Conservation (phyloP, 2,329 filamentous ascomycete genomes). For the Arthrinium puccinioides region DNA sequence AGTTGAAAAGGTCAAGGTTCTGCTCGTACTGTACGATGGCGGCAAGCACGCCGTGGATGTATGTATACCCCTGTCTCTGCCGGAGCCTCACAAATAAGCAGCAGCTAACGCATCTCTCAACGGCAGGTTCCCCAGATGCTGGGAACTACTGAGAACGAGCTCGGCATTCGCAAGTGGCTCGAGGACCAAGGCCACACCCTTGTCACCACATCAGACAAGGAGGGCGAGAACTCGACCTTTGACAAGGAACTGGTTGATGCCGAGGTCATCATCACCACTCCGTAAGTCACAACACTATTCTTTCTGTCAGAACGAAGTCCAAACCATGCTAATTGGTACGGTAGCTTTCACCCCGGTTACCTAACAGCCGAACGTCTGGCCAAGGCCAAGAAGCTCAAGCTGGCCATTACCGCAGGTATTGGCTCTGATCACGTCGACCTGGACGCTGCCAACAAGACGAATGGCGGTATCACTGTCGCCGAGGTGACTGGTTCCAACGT, state of each 20-base stretch:
- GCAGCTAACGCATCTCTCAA: constrained; percentile 11
- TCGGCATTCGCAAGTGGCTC: constrained; percentile 94
- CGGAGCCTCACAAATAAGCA: constrained; percentile 9
- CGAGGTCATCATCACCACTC: constrained; percentile 98
- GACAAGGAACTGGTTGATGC: constrained; percentile 94
- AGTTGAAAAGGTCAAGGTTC: constrained; percentile 79
- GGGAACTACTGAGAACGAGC: constrained; percentile 96
- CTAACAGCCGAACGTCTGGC: constrained; percentile 92
- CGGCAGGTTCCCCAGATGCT: constrained; percentile 68
- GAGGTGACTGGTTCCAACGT: constrained; percentile 99
- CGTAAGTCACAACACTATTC: constrained; percentile 45
- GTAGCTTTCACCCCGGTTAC: constrained; percentile 97
- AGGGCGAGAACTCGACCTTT: constrained; percentile 85
- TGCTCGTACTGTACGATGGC: constrained; percentile 90
- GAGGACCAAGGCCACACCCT: constrained; percentile 95
- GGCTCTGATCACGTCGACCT: constrained; percentile 98
- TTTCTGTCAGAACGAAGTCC: neutral
- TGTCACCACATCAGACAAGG: constrained; percentile 96
- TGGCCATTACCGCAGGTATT: constrained; percentile 94
- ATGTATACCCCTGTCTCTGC: constrained; percentile 19
- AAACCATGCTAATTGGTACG: constrained; percentile 2
- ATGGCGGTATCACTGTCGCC: constrained; percentile 92
- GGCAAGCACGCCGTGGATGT: constrained; percentile 82
- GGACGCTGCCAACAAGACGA: constrained; percentile 95
- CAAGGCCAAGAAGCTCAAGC: constrained; percentile 98